A percentile compares a stretch with the other conserved stretches of the same genome.
phyloP scores from a whole-genome alignment of 164 flowering plant genomes.

The Umbellularia californica region DNA sequence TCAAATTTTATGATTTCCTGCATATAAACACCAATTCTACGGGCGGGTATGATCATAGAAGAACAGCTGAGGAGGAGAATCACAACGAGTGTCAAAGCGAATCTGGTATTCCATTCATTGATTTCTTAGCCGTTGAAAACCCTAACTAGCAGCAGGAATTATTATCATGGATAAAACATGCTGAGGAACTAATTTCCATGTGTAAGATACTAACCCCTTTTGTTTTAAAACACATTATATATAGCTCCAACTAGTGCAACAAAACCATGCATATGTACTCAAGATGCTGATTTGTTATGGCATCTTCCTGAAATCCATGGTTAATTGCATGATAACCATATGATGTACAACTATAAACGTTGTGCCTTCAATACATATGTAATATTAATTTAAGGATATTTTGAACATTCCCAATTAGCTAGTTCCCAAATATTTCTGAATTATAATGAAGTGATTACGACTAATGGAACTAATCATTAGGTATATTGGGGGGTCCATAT shows the following conservation, averaged over 20 bases:
- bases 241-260: background rate
- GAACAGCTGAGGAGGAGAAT: conserved; percentile 43
- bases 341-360: background rate
- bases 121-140: conserved; percentile 48
- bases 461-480: too few relatives aligned
- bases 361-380: background rate
- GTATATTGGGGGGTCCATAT: too few relatives aligned
- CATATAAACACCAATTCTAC: conserved; percentile 50
- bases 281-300: background rate
- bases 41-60: conserved; percentile 41
- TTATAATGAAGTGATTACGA: background rate
- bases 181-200: background rate
- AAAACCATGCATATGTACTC: background rate
- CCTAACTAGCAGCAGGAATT: conserved; percentile 3
- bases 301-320: background rate
- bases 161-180: background rate
- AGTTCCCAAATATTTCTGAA: too few relatives aligned
- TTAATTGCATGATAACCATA: background rate
- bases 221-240: background rate
- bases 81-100: conserved; percentile 6
- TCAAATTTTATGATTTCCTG: conserved; percentile 69
- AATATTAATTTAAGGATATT: background rate
- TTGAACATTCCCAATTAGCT: background rate
- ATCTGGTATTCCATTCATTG: conserved; percentile 39
- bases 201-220: background rate